phyloP scores from a whole-genome alignment of 1,284 basidiomycete genomes.

The Mycena sp. region DNA sequence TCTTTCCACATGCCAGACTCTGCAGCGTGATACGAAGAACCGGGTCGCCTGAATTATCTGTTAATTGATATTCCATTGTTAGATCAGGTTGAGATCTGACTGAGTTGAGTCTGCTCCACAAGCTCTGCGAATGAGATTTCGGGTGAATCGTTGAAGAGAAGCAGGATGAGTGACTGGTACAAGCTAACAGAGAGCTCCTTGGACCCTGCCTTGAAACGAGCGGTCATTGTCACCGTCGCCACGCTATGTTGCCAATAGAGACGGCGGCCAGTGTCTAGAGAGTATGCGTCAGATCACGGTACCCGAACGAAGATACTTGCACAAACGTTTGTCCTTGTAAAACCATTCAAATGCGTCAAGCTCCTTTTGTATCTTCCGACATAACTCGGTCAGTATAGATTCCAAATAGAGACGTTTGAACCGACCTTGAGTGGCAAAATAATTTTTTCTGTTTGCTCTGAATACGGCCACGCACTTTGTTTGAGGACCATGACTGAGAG shows the following conservation, averaged over 20 bases:
- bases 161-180: constrained; percentile 87
- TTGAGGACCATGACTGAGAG: constrained; percentile 79
- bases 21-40: constrained; percentile 90
- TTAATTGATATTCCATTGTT: background rate
- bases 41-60: constrained; percentile 63
- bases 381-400: background rate
- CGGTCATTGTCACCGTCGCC: constrained; percentile 79
- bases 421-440: constrained; percentile 64
- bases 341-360: constrained; percentile 70
- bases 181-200: constrained; percentile 94
- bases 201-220: constrained; percentile 71
- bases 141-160: constrained; percentile 87
- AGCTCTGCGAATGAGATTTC: constrained; percentile 78
- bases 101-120: constrained; percentile 75
- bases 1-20: constrained; percentile 91
- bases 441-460: constrained; percentile 51
- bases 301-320: background rate
- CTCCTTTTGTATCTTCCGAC: constrained; percentile 75
- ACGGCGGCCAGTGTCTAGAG: constrained; percentile 66
- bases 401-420: too few relatives aligned
- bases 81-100: constrained; percentile 53
- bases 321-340: constrained; percentile 72
- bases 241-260: constrained; percentile 88
- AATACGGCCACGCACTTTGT: constrained; percentile 81
- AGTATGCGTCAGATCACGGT: background rate